phyloP scores from a whole-genome alignment of 805 yeast genomes.

The Sugiyamaella marilandica region DNA sequence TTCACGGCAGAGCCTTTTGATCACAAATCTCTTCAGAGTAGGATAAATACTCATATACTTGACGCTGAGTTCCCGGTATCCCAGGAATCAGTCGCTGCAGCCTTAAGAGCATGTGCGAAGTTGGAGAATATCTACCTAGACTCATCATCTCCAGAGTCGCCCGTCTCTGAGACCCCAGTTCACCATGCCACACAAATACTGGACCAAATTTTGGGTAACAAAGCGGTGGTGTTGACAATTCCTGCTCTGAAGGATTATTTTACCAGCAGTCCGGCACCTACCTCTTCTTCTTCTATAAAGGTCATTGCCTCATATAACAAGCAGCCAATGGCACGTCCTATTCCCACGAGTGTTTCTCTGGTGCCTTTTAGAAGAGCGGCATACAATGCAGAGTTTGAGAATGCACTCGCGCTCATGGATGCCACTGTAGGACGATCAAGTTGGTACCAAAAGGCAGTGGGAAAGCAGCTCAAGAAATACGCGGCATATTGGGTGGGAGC shows the following conservation, averaged over 20 bases:
- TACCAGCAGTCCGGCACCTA: slow-evolving; percentile 22
- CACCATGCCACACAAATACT: slow-evolving; percentile 23
- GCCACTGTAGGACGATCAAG: slow-evolving; percentile 54
- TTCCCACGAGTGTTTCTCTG: slow-evolving; percentile 37
- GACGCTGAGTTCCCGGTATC: slow-evolving; percentile 1
- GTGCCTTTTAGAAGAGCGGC: slow-evolving; percentile 62
- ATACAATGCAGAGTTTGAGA: slow-evolving; percentile 51
- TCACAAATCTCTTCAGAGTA: slow-evolving; percentile 1
- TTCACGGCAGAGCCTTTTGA: slow-evolving; percentile 15
- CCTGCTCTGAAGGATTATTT: slow-evolving; percentile 24
- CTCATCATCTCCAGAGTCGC: slow-evolving; percentile 21
- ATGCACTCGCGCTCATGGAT: slow-evolving; percentile 56
- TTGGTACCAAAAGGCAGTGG: slow-evolving; percentile 38
- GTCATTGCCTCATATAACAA: slow-evolving; percentile 22
- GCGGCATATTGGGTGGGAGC: slow-evolving; percentile 35
- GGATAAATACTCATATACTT: slow-evolving; percentile 12
- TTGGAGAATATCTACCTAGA: slow-evolving; percentile 21
- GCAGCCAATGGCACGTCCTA: slow-evolving; percentile 10
- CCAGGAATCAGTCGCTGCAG: slow-evolving; percentile 10
- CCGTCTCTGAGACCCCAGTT: slow-evolving; percentile 20
- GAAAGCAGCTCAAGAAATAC: slow-evolving; percentile 31
- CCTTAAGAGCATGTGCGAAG: slow-evolving; percentile 25
- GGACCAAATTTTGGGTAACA: slow-evolving; percentile 15
- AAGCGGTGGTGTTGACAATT: slow-evolving; percentile 15
- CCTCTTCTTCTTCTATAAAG: slow-evolving; percentile 17